Conservation (phyloP, 1,284 basidiomycete genomes). For the Gomphus bonarii region DNA sequence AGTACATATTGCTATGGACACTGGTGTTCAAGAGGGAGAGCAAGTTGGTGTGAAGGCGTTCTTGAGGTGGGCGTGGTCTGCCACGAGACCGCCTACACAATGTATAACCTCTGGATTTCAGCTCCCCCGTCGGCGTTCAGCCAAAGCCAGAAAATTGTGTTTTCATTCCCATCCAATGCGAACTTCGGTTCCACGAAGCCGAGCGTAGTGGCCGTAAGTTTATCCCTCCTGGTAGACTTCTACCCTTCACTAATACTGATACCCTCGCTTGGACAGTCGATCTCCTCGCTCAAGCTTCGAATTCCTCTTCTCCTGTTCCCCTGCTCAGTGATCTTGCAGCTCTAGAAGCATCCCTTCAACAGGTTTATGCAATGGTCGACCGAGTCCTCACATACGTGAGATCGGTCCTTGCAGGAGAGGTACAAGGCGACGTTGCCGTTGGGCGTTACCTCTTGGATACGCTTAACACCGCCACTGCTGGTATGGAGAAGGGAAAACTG, state of each 20-base stretch:
- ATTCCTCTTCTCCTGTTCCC: constrained; percentile 34
- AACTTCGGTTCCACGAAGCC: constrained; percentile 70
- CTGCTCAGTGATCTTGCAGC: constrained; percentile 50
- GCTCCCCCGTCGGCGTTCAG: constrained; percentile 75
- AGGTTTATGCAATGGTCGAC: constrained; percentile 74
- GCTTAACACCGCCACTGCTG: constrained; percentile 56
- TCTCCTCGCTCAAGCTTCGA: constrained; percentile 46
- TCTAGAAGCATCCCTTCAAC: constrained; percentile 62
- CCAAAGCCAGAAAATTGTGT: constrained; percentile 89
- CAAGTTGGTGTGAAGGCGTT: constrained; percentile 82
- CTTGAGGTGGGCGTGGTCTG: constrained; percentile 49
- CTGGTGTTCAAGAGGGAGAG: constrained; percentile 61
- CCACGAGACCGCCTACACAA: constrained; percentile 15
- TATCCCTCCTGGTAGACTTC: constrained; percentile 2
- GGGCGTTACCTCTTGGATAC: constrained; percentile 92
- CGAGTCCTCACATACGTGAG: constrained; percentile 83
- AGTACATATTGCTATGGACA: constrained; percentile 90
- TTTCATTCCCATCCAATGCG: constrained; percentile 81
- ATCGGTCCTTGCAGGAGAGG: constrained; percentile 69
- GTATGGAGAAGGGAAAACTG: constrained; percentile 54
- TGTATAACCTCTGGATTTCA: constrained; percentile 24
- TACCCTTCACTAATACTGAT: not conserved
- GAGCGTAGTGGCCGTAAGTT: constrained; percentile 81
- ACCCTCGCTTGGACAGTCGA: constrained; percentile 45
- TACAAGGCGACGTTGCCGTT: constrained; percentile 77